Evolutionary conservation across 305 asterid species (phyloP).

Genomic region (Striga hermonthica): DNA sequence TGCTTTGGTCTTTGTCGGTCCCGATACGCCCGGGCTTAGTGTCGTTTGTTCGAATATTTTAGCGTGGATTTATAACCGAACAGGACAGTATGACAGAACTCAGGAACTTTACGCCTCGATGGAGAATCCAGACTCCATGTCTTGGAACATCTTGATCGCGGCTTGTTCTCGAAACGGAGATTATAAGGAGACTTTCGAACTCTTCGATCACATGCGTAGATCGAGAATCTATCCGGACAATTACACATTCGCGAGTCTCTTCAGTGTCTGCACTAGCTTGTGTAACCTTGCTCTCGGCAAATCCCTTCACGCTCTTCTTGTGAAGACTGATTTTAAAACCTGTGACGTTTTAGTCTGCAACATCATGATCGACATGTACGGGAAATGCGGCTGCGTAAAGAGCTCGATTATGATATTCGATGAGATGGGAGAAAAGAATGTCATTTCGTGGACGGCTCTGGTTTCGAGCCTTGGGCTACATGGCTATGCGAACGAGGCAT

Average conservation of each 20-base stretch:
- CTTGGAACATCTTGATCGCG: slow-evolving; percentile 16
- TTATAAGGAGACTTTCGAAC: slow-evolving; percentile 20
- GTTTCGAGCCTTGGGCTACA: slow-evolving; percentile 15
- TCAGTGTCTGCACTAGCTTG: slow-evolving; percentile 15
- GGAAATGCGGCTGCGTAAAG: slow-evolving; percentile 8
- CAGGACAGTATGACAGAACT: slow-evolving; percentile 16
- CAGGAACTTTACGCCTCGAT: slow-evolving; percentile 1
- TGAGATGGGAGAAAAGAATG: slow-evolving; percentile 9
- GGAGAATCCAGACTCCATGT: slow-evolving; percentile 13
- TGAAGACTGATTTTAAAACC: neutral
- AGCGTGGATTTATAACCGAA: slow-evolving; percentile 20
- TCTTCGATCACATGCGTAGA: slow-evolving; percentile 18
- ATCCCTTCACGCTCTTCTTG: slow-evolving; percentile 7
- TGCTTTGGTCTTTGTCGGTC: slow-evolving; percentile 14
- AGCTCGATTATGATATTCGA: slow-evolving; percentile 13
- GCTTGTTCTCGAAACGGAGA: slow-evolving; percentile 17
- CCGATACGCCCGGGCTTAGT: neutral
- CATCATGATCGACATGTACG: slow-evolving; percentile 21
- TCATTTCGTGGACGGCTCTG: slow-evolving; percentile 22
- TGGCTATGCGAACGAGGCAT: slow-evolving; percentile 6
- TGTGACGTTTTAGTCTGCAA: slow-evolving; percentile 10
- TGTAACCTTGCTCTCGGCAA: slow-evolving; percentile 13
- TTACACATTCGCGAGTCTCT: slow-evolving; percentile 7
- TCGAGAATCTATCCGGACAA: slow-evolving; percentile 7
- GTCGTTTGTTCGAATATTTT: slow-evolving; percentile 16